A percentile compares a stretch with the other conserved stretches of the same genome.
Conservation (phyloP, 2,329 filamentous ascomycete species). For the Colletotrichum sp. region DNA sequence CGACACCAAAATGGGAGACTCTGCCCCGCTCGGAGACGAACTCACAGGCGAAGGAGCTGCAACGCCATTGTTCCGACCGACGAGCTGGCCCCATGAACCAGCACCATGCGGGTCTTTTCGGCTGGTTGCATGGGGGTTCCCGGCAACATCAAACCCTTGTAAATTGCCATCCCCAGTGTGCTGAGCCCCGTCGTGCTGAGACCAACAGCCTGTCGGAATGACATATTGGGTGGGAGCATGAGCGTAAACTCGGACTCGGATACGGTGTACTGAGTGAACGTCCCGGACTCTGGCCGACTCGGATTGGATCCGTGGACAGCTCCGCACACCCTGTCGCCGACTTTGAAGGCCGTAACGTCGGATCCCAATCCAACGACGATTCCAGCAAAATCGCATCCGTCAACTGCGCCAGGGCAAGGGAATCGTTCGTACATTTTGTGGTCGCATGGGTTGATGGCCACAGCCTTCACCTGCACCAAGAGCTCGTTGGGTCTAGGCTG, state of each 20-base stretch:
- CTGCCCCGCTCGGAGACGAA: neutral
- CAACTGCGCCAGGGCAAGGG: slow-evolving; percentile 23
- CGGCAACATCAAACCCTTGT: slow-evolving; percentile 20
- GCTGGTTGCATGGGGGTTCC: slow-evolving; percentile 18
- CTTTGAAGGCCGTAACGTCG: neutral
- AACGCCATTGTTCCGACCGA: slow-evolving; percentile 26
- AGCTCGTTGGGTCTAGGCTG: neutral
- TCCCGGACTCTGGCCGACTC: slow-evolving; percentile 16
- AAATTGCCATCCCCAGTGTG: slow-evolving; percentile 25
- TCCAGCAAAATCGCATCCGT: slow-evolving; percentile 35
- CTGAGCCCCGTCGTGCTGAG: slow-evolving; percentile 12
- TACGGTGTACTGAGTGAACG: slow-evolving; percentile 25
- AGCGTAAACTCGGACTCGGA: slow-evolving; percentile 4
- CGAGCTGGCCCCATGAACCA: slow-evolving; percentile 27
- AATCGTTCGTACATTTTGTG: slow-evolving; percentile 29
- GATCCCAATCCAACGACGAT: slow-evolving; percentile 28
- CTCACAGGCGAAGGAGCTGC: slow-evolving; percentile 30
- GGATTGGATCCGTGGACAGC: slow-evolving; percentile 21
- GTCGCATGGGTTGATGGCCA: slow-evolving; percentile 34
- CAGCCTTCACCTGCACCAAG: slow-evolving; percentile 17
- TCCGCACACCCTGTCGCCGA: slow-evolving; percentile 33
- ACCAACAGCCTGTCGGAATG: slow-evolving; percentile 20
- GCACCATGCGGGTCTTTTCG: slow-evolving; percentile 16
- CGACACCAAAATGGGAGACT: neutral
- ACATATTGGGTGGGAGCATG: slow-evolving; percentile 19